Evolutionary conservation across 2,329 filamentous ascomycete species (phyloP), one percentile per base, ranked within the genome.

Genomic region (Metarhizium humberi): DNA sequence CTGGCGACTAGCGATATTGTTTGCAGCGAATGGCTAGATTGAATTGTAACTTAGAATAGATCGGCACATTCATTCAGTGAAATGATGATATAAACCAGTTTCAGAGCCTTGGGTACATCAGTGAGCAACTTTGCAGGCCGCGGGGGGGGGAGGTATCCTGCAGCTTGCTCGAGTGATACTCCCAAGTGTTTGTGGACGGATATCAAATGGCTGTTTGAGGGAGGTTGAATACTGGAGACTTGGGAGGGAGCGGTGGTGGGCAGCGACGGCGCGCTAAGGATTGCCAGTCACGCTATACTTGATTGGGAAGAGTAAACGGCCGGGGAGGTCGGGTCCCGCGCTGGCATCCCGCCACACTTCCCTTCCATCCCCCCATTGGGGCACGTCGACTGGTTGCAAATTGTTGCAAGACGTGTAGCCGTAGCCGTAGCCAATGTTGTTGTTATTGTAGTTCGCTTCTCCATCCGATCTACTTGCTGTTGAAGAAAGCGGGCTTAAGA

Each of bases 251-350:
- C 25, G 18, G 25, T 29, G 50, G 54, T 52, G 54, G 54, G 51
- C 43, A 16, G 45, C 20, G 25, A 30, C 10, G 45, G 20, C 45
- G 54, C 46, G 45, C 54, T 50, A 55, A 55, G 36, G 34, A 38
- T 20, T 40, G 36, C 10, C 13, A 55, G n/a, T 45, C 43, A 50
- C 46, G 53, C 58, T 57, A 53, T 36, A 54, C 59, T 51, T 46
- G 53, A 55, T 58, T 56, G 38, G 56, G 59, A 52, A 50, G 52
- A 34, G 54, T 58, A 55, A 55, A 51, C 55, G 56, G 54, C 51
- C 56, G 36, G 53, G 55, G 55, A 54, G 46, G 57, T 50, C 51
- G 52, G 46, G 57, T 50, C 51, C 56, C 57, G 56, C 53, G 54
- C 52, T 42, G 29, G 45, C 50, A 43, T 38, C 50, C 42, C 25